A percentile compares a stretch with the other conserved stretches of the same genome.
These are phyloP conservation scores for Hypoxylon lenormandii DNA, from an alignment of 495 filamentous ascomycete species.

Conservation along the genomic window DNA sequence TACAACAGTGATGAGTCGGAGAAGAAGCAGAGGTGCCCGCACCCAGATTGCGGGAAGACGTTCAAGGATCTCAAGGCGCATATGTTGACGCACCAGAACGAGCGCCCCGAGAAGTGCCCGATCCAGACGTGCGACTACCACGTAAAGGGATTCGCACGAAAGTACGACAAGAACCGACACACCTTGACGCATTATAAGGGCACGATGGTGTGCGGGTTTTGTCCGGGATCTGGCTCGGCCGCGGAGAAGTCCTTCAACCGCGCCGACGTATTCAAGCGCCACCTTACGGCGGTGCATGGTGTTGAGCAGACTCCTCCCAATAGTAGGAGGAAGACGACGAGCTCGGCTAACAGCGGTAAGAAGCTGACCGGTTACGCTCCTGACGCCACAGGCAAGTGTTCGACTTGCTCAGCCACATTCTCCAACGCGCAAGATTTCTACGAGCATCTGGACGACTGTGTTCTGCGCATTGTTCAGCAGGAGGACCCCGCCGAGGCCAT, in stretches of 20 bases:
- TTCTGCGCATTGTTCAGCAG: conserved; percentile 95
- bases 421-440: conserved; percentile 97
- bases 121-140: conserved; percentile 95
- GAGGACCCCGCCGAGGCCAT: conserved; percentile 95
- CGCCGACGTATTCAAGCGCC: conserved; percentile 98
- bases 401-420: conserved; percentile 92
- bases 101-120: conserved; percentile 95
- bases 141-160: conserved; percentile 92
- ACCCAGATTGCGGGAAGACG: conserved; percentile 85
- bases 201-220: conserved; percentile 99
- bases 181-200: conserved; percentile 99
- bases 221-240: conserved; percentile 87
- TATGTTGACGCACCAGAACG: conserved; percentile 93
- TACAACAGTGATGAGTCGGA: conserved; percentile 53
- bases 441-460: conserved; percentile 98
- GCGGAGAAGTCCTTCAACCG: conserved; percentile 99
- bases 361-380: conserved; percentile 72
- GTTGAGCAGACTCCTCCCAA: conserved; percentile 97
- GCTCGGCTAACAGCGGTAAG: conserved; percentile 58
- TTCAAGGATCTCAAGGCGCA: conserved; percentile 96
- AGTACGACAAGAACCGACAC: conserved; percentile 99
- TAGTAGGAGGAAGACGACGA: conserved; percentile 76
- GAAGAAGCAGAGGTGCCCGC: conserved; percentile 71
- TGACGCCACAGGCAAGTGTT: conserved; percentile 91
- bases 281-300: conserved; percentile 90